Evolutionary conservation across 495 filamentous ascomycete species (phyloP), one percentile per base, ranked within the genome.

Genomic region (Talaromyces adpressus): DNA sequence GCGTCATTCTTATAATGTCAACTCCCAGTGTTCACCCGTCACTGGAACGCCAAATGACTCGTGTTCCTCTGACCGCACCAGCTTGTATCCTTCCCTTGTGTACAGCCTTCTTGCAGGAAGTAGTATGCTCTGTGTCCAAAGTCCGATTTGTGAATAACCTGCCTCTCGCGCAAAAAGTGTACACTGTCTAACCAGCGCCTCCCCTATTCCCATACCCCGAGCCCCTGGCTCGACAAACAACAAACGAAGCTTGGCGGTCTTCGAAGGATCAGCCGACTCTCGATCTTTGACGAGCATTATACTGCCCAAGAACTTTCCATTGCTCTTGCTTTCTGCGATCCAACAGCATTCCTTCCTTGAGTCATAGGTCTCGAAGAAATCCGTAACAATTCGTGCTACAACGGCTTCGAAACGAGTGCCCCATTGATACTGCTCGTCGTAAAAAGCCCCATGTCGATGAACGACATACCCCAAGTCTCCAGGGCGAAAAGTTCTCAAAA

Each of bases 61-160:
- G 65, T 72, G 67, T 32, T 71, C 66, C 57, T 75, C 70, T 16
- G 63, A 29, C n/a, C 59, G 32, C n/a, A 72, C 62, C 57, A 67
- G 59, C 47, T 57, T 39, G 64, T 66, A 75, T 11, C 73, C 73
- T 52, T 75, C 68, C 14, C 62, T 68, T 4, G 30, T 49, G 67
- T 75, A 75, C 9, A 75, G 22, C 9, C 61, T 51, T 32, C 71
- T 58, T 41, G 73, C 70, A 16, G 67, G 41, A 6, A 57, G 54
- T 29, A 75, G 62, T 1, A 67, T 59, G 61, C 67, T 71, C 29
- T 71, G 67, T 25, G 73, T 75, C 69, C 71, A 72, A 20, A 75
- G 39, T 25, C 60, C 64, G 22, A 75, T 58, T 27, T 62, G 62
- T 14, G 54, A 30, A 63, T 75, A 75, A 5, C 70, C 71, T 11